Evolutionary conservation across 257 asterid species (phyloP).

Genomic region (Nicotiana obtusifolia): DNA sequence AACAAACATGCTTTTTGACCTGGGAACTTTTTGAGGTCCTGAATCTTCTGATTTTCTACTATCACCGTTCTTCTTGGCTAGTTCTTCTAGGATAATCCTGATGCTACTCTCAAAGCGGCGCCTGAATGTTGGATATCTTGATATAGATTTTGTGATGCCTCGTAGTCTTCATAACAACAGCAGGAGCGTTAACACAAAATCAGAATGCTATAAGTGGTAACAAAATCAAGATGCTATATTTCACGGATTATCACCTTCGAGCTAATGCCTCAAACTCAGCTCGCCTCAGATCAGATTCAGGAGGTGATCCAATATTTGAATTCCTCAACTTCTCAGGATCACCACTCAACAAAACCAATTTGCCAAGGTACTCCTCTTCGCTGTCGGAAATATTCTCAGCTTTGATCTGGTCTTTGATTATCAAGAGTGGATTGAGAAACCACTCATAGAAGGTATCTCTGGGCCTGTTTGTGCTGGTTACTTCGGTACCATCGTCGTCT

Average conservation of each 20-base stretch:
- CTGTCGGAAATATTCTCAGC: conserved; percentile 66
- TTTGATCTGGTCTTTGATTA: conserved; percentile 82
- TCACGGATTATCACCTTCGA: conserved; percentile 50
- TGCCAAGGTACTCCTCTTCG: conserved; percentile 76
- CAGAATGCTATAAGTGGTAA: background rate
- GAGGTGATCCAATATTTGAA: conserved; percentile 36
- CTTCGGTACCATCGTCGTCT: conserved; percentile 60
- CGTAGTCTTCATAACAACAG: conserved; percentile 40
- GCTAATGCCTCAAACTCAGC: conserved; percentile 86
- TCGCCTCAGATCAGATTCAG: conserved; percentile 62
- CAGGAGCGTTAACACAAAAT: background rate
- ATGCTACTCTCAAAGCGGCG: conserved; percentile 74
- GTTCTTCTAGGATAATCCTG: conserved; percentile 52
- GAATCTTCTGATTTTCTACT: conserved; percentile 13
- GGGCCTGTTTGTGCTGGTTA: conserved; percentile 75
- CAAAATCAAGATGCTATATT: background rate
- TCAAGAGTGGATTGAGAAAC: conserved; percentile 82
- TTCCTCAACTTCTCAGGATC: conserved; percentile 58
- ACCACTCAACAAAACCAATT: conserved; percentile 51
- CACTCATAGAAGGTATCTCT: conserved; percentile 75
- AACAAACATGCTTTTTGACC: conserved; percentile 64
- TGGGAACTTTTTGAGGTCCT: conserved; percentile 22
- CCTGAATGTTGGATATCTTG: conserved; percentile 82
- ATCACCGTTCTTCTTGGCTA: conserved; percentile 52
- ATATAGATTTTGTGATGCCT: conserved; percentile 81